These are phyloP conservation scores for Tympanopsis confertula DNA, from an alignment of 2,329 filamentous ascomycete species.

Conservation along the genomic window DNA sequence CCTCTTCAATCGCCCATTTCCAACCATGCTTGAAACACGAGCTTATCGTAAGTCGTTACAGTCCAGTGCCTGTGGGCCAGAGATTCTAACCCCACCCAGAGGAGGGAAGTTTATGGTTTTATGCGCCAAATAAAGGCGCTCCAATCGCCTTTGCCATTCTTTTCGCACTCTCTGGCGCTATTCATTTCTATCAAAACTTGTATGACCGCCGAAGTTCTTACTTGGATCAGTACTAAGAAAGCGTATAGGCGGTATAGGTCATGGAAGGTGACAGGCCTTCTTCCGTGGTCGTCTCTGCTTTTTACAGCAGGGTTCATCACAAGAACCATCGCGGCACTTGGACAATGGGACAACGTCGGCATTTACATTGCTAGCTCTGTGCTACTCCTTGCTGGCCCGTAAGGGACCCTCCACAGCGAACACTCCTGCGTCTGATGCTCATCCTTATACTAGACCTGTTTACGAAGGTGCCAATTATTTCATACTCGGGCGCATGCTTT, in stretches of 20 bases:
- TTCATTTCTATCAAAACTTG: constrained; percentile 6
- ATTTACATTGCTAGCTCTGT: constrained; percentile 21
- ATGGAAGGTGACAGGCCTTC: constrained; percentile 30
- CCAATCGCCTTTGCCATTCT: neutral
- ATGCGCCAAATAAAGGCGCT: constrained; percentile 1
- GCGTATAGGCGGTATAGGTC: constrained; percentile 26
- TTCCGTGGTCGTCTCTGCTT: constrained; percentile 29
- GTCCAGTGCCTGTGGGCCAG: neutral
- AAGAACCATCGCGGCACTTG: constrained; percentile 18
- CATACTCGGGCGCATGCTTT: constrained; percentile 44
- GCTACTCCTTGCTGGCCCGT: constrained; percentile 13
- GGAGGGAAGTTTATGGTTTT: constrained; percentile 1
- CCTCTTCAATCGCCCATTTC: too few species aligned
- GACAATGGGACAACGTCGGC: constrained; percentile 24
- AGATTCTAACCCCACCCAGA: neutral
- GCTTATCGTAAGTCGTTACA: neutral
- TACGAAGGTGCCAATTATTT: constrained; percentile 51
- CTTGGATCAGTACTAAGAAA: neutral
- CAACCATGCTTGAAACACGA: neutral
- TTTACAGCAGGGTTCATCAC: constrained; percentile 33
- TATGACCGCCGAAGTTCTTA: constrained; percentile 16
- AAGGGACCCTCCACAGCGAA: neutral
- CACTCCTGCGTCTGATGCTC: neutral
- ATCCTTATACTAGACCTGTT: constrained; percentile 31
- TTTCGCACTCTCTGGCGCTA: constrained; percentile 2